These are phyloP conservation scores for Candida pseudoviswanathii DNA, from an alignment of 1,139 yeast genomes.

Conservation along the genomic window DNA sequence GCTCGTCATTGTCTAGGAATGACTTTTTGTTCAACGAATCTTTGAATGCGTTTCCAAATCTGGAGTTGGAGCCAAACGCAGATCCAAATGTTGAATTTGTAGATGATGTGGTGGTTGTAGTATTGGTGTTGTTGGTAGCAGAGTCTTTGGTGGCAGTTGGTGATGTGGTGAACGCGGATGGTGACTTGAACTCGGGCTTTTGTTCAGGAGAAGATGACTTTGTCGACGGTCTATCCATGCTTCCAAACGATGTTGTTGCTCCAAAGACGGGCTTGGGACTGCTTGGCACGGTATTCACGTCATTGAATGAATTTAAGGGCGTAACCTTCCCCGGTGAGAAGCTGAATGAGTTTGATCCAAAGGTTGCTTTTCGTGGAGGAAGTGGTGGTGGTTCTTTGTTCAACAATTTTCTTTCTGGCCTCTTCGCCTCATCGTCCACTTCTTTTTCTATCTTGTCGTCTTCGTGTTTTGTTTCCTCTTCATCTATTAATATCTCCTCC, in stretches of 20 bases:
- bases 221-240: constrained; percentile 15
- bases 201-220: constrained; percentile 1
- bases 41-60: constrained; percentile 61
- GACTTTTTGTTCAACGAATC: constrained; percentile 52
- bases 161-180: background rate
- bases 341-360: constrained; percentile 35
- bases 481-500: constrained; percentile 11
- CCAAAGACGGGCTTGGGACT: constrained; percentile 41
- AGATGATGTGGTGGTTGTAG: constrained; percentile 6
- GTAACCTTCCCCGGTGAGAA: constrained; percentile 24
- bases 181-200: background rate
- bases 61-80: constrained; percentile 61
- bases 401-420: constrained; percentile 1
- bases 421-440: constrained; percentile 1
- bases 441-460: constrained; percentile 1
- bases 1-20: constrained; percentile 45
- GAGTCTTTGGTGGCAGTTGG: background rate
- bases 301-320: constrained; percentile 22
- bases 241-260: constrained; percentile 60
- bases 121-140: background rate
- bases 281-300: constrained; percentile 8
- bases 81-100: constrained; percentile 15
- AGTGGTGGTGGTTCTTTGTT: constrained; percentile 17
- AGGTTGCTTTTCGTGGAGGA: constrained; percentile 26
- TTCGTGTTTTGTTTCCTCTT: background rate